Base-by-base conservation (phyloP, 805 yeast species). In the Sungouiozyma ichnusensis region DNA sequence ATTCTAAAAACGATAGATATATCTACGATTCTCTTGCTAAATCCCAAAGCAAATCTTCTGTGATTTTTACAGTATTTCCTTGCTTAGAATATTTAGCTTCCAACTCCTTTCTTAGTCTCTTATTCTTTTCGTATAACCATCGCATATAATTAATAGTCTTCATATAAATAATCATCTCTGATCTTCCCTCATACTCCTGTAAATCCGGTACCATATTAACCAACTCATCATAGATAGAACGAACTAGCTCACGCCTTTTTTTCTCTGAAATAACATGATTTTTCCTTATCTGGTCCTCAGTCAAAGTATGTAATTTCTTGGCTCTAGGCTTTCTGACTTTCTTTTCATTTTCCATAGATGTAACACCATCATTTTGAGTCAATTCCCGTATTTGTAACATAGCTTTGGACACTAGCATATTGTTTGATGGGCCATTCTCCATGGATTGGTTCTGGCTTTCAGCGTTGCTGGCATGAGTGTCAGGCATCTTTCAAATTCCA, bases 221-320 rank as follows among this genome's bases (percentile, higher is more conserved):
- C 17, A 88, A 68, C 42, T 72, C 73, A 52, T 84, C 94, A 54
- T 85, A 88, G 8, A 86, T 88, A 8, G 79, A 74, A 36, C 97
- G 68, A 17, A 90, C 85, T 35, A 88, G 85, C 49, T 80, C 85
- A 47, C 97, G 69, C 52, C 97, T 69, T 54, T 82, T 83, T 58
- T 86, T 88, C 57, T 88, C 97, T 0, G 88, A 80, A 4, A 84
- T 84, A 6, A 85, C 82, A 54, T 84, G 94, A 50, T 81, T 84
- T 4, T 79, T 80, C 77, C 60, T 51, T 48, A 58, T 62, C 43
- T 66, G 63, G 33, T 60, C 66, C 2, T 61, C 62, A 1, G 64
- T 52, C 34, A 65, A 48, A 18, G 41, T 45, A 27, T 41, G 46
- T 2, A 35, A 33, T 18, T 43, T 45, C 18, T 42, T 44, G 4